Evolutionary conservation across 163 green algal species (phyloP), one percentile per base, ranked within the genome.

Genomic region (Scenedesmus sp.): DNA sequence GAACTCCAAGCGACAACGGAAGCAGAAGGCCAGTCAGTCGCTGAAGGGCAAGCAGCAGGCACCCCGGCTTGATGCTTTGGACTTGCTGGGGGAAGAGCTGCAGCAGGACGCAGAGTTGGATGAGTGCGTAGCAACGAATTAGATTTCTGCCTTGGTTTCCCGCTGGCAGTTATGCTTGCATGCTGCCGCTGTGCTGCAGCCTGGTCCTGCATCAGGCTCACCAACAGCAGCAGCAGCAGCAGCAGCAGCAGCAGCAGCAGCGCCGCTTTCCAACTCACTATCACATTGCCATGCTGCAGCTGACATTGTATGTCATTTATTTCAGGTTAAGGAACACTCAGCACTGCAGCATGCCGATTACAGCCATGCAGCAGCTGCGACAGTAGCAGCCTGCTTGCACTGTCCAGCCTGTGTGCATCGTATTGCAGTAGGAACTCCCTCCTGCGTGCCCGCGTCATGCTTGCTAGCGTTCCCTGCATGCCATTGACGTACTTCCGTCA

Each of bases 31-130:
- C 9, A 66, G 62, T 12, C 74, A 89, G 60, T 90, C 62, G 4
- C 84, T 94, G 62, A 91, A 91, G 54, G 18, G 55, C 62, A 94
- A 94, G 77, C 74, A 87, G 79, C 52, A 81, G 26, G 84, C 77
- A 5, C 83, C 13, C 16, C 76, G 62, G n/a, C 7, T 79, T n/a
- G 77, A 89, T 87, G 86, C 82, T 20, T 87, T 93, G 12, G 92
- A 94, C 60, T 26, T 93, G 26, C 62, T 94, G 4, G 77, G 23
- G 3, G 92, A 94, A 34, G 74, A 90, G 52, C 77, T 93, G 70
- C 81, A 88, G 60, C 23, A 79, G 4, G 77, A 83, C 20, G 26
- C 26, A 23, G 60, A 59, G 0, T 2, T 26, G 0, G 85, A 84
- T 6, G 57, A 66, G 90, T 90, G 46, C 10, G 77, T 57, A 26